These are phyloP conservation scores for Hypoxylon sp. DNA, from an alignment of 2,329 filamentous ascomycete species.

Conservation along the genomic window DNA sequence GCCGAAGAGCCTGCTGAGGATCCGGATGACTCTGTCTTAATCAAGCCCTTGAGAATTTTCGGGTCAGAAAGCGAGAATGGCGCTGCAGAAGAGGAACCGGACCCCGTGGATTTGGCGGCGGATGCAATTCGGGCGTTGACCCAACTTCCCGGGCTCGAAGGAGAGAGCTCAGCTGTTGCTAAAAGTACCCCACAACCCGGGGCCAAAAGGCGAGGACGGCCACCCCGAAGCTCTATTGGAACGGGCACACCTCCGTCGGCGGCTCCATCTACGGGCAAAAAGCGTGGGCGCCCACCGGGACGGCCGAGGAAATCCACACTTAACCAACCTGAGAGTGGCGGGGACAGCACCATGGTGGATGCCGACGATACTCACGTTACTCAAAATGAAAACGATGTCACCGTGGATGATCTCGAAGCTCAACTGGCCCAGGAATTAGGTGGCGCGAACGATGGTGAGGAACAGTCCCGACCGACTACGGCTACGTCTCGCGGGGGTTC, in stretches of 20 bases:
- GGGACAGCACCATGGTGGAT: constrained; percentile 50
- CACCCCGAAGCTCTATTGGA: constrained; percentile 47
- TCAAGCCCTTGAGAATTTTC: constrained; percentile 35
- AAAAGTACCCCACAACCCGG: constrained; percentile 41
- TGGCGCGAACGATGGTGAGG: constrained; percentile 24
- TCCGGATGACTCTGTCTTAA: constrained; percentile 56
- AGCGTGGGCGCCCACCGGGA: constrained; percentile 49
- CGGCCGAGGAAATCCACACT: constrained; percentile 48
- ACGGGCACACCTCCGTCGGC: constrained; percentile 19
- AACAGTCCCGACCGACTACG: constrained; percentile 24
- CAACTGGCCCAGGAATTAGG: constrained; percentile 54
- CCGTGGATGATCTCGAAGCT: constrained; percentile 54
- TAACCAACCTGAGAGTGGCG: constrained; percentile 43
- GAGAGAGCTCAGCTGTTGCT: constrained; percentile 7
- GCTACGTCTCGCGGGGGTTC: constrained; percentile 27
- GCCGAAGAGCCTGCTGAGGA: constrained; percentile 62
- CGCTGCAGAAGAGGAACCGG: constrained; percentile 28
- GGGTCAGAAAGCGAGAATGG: constrained; percentile 29
- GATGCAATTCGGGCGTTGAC: constrained; percentile 54
- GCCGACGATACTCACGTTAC: constrained; percentile 35
- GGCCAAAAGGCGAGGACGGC: constrained; percentile 51
- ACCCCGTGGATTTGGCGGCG: constrained; percentile 59
- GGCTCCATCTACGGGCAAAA: constrained; percentile 43
- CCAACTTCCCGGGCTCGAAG: constrained; percentile 31
- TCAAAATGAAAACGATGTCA: constrained; percentile 42